These are phyloP conservation scores for Nissolia schottii DNA, from an alignment of 306 rosid species.

Conservation along the genomic window DNA sequence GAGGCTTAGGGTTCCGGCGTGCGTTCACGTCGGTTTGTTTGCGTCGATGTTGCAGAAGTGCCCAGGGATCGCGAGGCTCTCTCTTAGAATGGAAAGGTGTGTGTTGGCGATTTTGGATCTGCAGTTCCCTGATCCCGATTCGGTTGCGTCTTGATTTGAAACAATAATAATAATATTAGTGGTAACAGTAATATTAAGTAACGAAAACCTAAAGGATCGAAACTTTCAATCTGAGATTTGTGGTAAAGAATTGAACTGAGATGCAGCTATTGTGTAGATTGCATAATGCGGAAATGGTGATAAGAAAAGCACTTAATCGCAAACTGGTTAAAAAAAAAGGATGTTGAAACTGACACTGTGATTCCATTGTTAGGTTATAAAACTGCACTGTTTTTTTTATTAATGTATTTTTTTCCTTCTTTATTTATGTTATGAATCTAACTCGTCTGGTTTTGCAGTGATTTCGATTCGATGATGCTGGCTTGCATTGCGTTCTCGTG, in stretches of 20 bases:
- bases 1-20: slow-evolving; percentile 65
- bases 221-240: neutral
- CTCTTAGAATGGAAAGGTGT: slow-evolving; percentile 88
- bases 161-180: neutral
- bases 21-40: slow-evolving; percentile 69
- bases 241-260: neutral
- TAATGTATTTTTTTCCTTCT: neutral
- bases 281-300: neutral
- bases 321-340: neutral
- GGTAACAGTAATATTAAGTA: slow-evolving; percentile 1
- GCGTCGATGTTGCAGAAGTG: slow-evolving; percentile 85
- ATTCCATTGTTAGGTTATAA: neutral
- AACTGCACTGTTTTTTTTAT: neutral
- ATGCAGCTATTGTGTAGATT: neutral
- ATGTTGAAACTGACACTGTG: neutral
- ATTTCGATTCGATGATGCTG: slow-evolving; percentile 88
- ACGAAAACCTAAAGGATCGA: neutral
- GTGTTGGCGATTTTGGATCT: slow-evolving; percentile 33
- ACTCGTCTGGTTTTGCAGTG: slow-evolving; percentile 44
- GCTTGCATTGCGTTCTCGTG: slow-evolving; percentile 95
- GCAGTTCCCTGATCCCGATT: slow-evolving; percentile 18
- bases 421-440: neutral
- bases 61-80: slow-evolving; percentile 67
- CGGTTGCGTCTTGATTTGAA: neutral
- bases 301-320: neutral